Evolutionary conservation across 805 yeast genomes (phyloP), one percentile per base, ranked within the genome.

Genomic region (Lipomyces japonicus): DNA sequence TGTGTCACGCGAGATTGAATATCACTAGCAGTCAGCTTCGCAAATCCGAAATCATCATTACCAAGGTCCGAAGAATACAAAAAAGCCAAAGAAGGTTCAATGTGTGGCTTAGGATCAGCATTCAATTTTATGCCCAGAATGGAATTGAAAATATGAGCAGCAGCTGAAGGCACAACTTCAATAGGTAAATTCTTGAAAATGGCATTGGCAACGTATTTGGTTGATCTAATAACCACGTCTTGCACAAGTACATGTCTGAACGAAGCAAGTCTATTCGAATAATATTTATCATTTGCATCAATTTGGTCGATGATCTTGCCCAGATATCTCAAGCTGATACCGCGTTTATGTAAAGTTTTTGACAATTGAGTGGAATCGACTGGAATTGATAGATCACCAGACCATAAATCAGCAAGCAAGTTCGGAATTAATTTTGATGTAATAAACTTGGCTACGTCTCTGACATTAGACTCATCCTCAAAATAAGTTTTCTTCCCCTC

Each of bases 301-400:
- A 42, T 30, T 12, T 41, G 44, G 12, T 32, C 48, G 16, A 41
- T 32, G 10, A 53, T 30, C 16, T 63, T 67, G 52, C 96, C 96
- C 62, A 91, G 74, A 64, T 91, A 91, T 71, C 97, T 84, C 69
- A 90, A 65, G 67, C 88, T 90, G 66, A 91, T 81, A 74, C 98
- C 98, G 48, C 74, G 72, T 55, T 77, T 78, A 68, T 93, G 98
- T 68, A 91, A 68, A 46, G 75, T 65, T 37, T 74, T 71, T 18
- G 86, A 71, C 60, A 93, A 76, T 62, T 89, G 93, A 2, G 69
- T 64, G 58, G 97, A 96, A 64, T 89, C 95, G 49, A 85, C 72
- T 39, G 97, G 96, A 34, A 82, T 77, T 43, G 75, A 70, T 7
- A 67, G 56, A 19, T 71, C 68, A 36, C 79, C 78, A 6, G 72